Conservation (phyloP, 805 yeast species). For the Monosporozyma siamensis region DNA sequence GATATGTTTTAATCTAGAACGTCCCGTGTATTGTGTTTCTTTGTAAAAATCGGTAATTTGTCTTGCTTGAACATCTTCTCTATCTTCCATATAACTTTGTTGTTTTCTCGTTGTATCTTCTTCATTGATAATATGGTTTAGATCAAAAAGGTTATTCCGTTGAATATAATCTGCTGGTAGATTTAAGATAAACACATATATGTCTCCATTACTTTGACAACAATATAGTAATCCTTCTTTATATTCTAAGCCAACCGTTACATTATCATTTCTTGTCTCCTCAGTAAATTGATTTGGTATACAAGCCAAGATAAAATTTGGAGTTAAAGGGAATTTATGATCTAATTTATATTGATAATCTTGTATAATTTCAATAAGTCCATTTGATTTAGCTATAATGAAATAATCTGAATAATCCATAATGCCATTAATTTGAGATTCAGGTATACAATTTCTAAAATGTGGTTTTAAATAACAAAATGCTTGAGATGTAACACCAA, state of each 20-base stretch:
- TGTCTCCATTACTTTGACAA: constrained; percentile 17
- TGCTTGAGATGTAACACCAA: constrained; percentile 14
- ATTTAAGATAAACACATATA: constrained; percentile 20
- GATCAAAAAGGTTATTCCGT: constrained; percentile 5
- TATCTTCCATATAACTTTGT: neutral
- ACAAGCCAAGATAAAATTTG: constrained; percentile 18
- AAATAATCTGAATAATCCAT: constrained; percentile 22
- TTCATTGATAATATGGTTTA: neutral
- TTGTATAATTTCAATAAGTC: constrained; percentile 21
- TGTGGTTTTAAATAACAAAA: constrained; percentile 22
- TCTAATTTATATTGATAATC: constrained; percentile 16
- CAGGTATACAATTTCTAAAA: constrained; percentile 7
- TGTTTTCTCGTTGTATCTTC: neutral
- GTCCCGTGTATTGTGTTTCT: constrained; percentile 7
- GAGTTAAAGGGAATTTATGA: constrained; percentile 8
- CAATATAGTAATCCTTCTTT: constrained; percentile 21
- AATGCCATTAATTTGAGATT: constrained; percentile 1
- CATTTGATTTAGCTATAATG: constrained; percentile 23
- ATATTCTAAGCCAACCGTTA: constrained; percentile 20
- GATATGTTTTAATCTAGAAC: constrained; percentile 14
- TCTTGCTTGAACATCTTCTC: constrained; percentile 1
- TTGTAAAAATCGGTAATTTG: constrained; percentile 5
- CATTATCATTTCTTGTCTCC: constrained; percentile 4
- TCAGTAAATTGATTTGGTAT: constrained; percentile 10
- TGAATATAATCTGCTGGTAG: constrained; percentile 21